Evolutionary conservation across 305 asterid genomes (phyloP).

Genomic region (Rubia balearica): DNA sequence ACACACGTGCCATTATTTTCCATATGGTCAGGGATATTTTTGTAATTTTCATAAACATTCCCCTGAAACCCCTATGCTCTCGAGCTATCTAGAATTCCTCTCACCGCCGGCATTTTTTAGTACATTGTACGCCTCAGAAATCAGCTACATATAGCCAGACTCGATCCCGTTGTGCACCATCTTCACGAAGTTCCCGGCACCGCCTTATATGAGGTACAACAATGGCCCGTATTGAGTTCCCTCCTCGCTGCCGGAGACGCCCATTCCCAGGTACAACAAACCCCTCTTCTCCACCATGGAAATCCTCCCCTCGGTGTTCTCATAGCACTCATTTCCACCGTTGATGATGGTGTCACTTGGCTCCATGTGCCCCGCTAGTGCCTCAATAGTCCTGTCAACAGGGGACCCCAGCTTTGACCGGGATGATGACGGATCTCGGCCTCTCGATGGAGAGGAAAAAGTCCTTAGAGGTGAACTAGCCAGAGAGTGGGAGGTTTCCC

Average conservation of each 20-base stretch:
- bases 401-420: conserved; percentile 84
- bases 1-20: too few species aligned
- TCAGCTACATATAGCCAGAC: conserved; percentile 90
- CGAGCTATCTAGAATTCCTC: conserved; percentile 80
- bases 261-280: conserved; percentile 75
- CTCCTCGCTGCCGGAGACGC: conserved; percentile 90
- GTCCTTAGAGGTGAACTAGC: conserved; percentile 53
- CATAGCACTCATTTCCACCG: conserved; percentile 94
- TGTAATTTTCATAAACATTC: too few species aligned
- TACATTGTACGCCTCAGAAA: conserved; percentile 79
- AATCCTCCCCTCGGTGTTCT: conserved; percentile 72
- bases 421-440: conserved; percentile 71
- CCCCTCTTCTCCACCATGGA: conserved; percentile 41
- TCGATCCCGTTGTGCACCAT: conserved; percentile 93
- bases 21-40: too few species aligned
- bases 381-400: conserved; percentile 72
- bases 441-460: conserved; percentile 57
- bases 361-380: conserved; percentile 56
- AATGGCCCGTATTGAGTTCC: conserved; percentile 84
- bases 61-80: conserved; percentile 26
- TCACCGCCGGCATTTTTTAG: conserved; percentile 72
- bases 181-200: conserved; percentile 78
- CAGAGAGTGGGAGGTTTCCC: conserved; percentile 57
- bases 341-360: conserved; percentile 80
- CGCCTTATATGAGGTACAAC: conserved; percentile 88